These are phyloP conservation scores for Citrullus amarus DNA, from an alignment of 306 rosid genomes.

Conservation along the genomic window DNA sequence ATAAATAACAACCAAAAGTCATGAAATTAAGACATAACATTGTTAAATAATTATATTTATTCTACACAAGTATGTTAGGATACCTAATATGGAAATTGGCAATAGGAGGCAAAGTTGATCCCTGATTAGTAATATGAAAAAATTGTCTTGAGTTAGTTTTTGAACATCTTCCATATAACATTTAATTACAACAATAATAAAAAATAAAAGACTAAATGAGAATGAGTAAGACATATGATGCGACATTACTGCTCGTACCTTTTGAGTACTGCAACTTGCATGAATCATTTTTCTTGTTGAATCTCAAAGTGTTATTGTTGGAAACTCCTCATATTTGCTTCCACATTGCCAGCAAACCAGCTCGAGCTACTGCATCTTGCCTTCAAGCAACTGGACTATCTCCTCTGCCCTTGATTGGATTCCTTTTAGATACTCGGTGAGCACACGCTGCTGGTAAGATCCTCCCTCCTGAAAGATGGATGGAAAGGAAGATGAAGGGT, in stretches of 20 bases:
- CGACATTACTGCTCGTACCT: neutral
- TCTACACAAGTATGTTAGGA: neutral
- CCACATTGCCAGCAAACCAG: neutral
- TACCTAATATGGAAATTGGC: neutral
- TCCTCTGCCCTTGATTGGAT: conserved; percentile 65
- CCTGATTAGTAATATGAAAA: neutral
- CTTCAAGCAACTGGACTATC: conserved; percentile 51
- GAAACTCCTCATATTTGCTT: neutral
- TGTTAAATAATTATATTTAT: neutral
- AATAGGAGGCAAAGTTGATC: neutral
- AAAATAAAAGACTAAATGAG: neutral
- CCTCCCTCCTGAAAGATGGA: conserved; percentile 60
- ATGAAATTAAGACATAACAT: no score
- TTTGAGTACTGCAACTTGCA: neutral
- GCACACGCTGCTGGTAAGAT: conserved; percentile 79
- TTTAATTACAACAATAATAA: neutral
- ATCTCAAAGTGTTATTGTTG: neutral
- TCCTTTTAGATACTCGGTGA: conserved; percentile 70
- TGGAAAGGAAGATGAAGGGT: conserved; percentile 1
- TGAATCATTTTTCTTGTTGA: neutral
- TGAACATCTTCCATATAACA: neutral
- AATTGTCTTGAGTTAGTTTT: neutral
- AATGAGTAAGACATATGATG: neutral
- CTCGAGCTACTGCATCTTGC: conserved; percentile 24
- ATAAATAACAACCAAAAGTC: no score